Percentiles rank a stretch among this genome's conserved stretches.
Conservation (phyloP, 345 rosid species). For the Eutrema japonicum region DNA sequence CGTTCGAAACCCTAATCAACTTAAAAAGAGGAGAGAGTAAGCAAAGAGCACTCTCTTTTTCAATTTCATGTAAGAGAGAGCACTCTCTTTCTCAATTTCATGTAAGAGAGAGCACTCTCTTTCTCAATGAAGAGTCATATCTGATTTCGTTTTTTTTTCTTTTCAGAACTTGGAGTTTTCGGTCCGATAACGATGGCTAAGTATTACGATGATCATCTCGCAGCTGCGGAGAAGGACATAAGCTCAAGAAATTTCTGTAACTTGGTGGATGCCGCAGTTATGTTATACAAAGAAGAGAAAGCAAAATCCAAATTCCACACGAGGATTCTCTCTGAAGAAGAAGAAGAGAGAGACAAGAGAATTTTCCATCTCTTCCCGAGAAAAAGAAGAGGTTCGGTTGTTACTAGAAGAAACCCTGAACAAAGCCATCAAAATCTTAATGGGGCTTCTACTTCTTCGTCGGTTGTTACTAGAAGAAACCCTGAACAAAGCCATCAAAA, state of each 20-base stretch:
- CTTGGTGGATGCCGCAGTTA: slow-evolving; percentile 15
- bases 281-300: neutral
- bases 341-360: no score
- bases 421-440: neutral
- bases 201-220: slow-evolving; percentile 17
- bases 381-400: neutral
- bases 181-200: neutral
- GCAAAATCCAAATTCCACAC: neutral
- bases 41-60: no score
- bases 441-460: neutral
- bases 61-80: no score
- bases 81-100: no score
- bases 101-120: no score
- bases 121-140: no score
- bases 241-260: slow-evolving; percentile 10
- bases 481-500: no score
- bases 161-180: no score
- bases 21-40: no score
- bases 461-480: no score
- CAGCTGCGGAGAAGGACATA: neutral
- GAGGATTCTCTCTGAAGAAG: neutral
- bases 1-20: no score
- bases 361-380: neutral
- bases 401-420: neutral
- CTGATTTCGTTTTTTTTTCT: no score